phyloP scores from a whole-genome alignment of 2,329 filamentous ascomycete genomes.

The Penicillium griseofulvum region DNA sequence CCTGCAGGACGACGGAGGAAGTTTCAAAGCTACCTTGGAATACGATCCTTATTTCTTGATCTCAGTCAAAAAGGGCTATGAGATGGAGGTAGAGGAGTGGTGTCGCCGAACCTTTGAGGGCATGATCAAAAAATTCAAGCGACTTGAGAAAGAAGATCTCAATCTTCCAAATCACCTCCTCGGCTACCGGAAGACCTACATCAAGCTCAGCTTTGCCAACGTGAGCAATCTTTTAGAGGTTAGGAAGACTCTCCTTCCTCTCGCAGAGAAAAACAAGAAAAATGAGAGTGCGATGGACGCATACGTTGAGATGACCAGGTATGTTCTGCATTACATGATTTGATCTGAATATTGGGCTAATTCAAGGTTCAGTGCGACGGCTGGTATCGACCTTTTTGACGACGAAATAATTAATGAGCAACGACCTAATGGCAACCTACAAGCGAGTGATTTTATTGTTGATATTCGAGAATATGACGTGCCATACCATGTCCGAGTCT shows the following conservation, averaged over 20 bases:
- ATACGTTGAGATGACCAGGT: conserved; percentile 94
- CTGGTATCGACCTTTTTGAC: conserved; percentile 93
- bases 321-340: conserved; percentile 5
- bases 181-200: conserved; percentile 82
- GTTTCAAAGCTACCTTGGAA: conserved; percentile 94
- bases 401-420: conserved; percentile 78
- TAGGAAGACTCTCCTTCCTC: conserved; percentile 76
- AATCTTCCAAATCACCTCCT: conserved; percentile 93
- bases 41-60: conserved; percentile 97
- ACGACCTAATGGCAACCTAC: conserved; percentile 73
- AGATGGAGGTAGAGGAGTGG: conserved; percentile 96
- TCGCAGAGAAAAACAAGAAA: conserved; percentile 96
- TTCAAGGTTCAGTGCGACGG: conserved; percentile 59
- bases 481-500: conserved; percentile 97
- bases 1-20: conserved; percentile 80
- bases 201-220: conserved; percentile 84
- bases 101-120: conserved; percentile 75
- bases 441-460: conserved; percentile 95
- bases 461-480: conserved; percentile 99
- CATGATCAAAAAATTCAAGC: conserved; percentile 72
- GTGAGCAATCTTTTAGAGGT: conserved; percentile 83
- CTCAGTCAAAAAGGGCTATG: conserved; percentile 80
- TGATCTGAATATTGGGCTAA: conserved; percentile 18
- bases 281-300: conserved; percentile 96
- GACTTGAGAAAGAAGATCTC: conserved; percentile 88